These are phyloP conservation scores for Dothiorella sarmentorum DNA, from an alignment of 2,329 filamentous ascomycete genomes.

Conservation along the genomic window DNA sequence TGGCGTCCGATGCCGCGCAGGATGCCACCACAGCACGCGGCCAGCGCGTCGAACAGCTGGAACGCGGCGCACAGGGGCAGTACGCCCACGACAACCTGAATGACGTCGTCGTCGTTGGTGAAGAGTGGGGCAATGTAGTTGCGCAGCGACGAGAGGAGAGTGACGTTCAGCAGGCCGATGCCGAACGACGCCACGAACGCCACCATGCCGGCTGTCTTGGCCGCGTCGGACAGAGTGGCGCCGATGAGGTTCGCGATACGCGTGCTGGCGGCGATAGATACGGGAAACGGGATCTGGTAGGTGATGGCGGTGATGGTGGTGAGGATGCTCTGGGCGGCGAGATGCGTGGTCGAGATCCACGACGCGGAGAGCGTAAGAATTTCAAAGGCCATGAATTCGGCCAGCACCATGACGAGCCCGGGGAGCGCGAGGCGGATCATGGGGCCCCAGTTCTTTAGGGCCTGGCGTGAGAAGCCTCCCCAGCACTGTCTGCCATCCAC, in stretches of 20 bases:
- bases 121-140: slow-evolving; percentile 74
- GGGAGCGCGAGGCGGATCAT: slow-evolving; percentile 89
- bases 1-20: slow-evolving; percentile 85
- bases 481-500: slow-evolving; percentile 72
- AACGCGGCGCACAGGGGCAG: slow-evolving; percentile 82
- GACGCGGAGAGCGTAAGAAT: slow-evolving; percentile 67
- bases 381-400: slow-evolving; percentile 44
- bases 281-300: slow-evolving; percentile 88
- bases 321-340: slow-evolving; percentile 80
- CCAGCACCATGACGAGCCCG: slow-evolving; percentile 89
- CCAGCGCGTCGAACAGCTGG: slow-evolving; percentile 82
- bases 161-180: slow-evolving; percentile 76
- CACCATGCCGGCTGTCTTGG: slow-evolving; percentile 76
- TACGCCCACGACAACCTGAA: slow-evolving; percentile 62
- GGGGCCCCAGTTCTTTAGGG: slow-evolving; percentile 70
- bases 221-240: slow-evolving; percentile 74
- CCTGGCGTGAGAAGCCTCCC: slow-evolving; percentile 68
- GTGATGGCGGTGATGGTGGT: slow-evolving; percentile 74
- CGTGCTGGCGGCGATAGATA: slow-evolving; percentile 84
- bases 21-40: slow-evolving; percentile 77
- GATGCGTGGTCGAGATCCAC: slow-evolving; percentile 72
- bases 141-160: slow-evolving; percentile 64
- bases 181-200: slow-evolving; percentile 63
- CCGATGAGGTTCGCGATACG: slow-evolving; percentile 90
- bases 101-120: slow-evolving; percentile 64